Conservation (phyloP, 202 grass and related monocot species). For the Musa balbisiana region DNA sequence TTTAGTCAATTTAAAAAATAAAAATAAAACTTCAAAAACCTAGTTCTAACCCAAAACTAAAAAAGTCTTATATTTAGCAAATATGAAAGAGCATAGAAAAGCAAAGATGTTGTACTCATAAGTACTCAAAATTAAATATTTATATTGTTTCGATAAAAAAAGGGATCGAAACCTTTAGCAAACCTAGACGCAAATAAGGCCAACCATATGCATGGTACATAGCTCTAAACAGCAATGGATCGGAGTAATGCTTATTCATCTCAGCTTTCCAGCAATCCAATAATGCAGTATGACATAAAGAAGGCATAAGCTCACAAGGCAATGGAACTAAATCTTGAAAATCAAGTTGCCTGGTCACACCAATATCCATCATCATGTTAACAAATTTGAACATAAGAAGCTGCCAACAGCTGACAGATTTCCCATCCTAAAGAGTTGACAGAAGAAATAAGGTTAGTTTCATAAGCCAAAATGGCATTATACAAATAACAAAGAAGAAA, state of each 20-base stretch:
- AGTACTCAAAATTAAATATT: background rate
- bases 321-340: constrained; percentile 76
- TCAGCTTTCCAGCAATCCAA: constrained; percentile 66
- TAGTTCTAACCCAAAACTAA: background rate
- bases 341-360: constrained; percentile 76
- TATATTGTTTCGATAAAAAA: background rate
- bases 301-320: constrained; percentile 63
- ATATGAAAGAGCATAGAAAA: background rate
- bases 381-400: constrained; percentile 74
- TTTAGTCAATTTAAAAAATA: background rate
- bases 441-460: constrained; percentile 1
- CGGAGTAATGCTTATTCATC: constrained; percentile 34
- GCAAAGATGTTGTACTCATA: background rate
- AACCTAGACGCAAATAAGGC: constrained; percentile 65
- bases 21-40: background rate
- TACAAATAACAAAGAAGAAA: constrained; percentile 16
- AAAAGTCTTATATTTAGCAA: background rate
- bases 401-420: constrained; percentile 35
- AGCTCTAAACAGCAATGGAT: constrained; percentile 67
- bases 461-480: constrained; percentile 17
- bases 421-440: constrained; percentile 30
- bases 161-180: constrained; percentile 58
- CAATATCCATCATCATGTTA: constrained; percentile 67
- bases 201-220: constrained; percentile 73
- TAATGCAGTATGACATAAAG: constrained; percentile 56